These are phyloP conservation scores for Mucuna pruriens DNA, from an alignment of 306 rosid genomes.

Conservation along the genomic window DNA sequence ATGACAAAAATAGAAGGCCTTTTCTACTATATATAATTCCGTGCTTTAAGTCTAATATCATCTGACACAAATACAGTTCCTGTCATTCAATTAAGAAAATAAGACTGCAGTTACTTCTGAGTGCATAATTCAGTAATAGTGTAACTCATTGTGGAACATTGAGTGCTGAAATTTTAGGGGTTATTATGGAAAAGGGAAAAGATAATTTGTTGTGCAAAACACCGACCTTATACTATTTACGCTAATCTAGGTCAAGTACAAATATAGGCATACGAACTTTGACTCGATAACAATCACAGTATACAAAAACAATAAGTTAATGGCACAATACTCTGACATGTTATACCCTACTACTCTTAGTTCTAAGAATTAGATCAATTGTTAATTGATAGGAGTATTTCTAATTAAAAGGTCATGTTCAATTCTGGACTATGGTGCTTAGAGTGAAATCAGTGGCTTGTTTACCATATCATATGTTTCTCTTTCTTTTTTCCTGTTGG, in stretches of 20 bases:
- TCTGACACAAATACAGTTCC: not conserved
- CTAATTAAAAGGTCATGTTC: not conserved
- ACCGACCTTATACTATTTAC: not conserved
- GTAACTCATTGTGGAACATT: not conserved
- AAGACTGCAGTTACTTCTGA: not conserved
- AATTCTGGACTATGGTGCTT: slow-evolving; percentile 21
- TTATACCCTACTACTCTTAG: not conserved
- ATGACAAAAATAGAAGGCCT: not conserved
- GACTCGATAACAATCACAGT: not conserved
- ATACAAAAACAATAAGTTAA: slow-evolving; percentile 20
- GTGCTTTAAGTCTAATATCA: not conserved
- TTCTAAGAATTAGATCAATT: not conserved
- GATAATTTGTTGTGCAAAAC: not conserved
- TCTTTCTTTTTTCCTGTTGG: not conserved
- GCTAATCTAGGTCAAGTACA: slow-evolving; percentile 6
- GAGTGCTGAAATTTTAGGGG: slow-evolving; percentile 10
- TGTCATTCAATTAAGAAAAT: slow-evolving; percentile 3
- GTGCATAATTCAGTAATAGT: not conserved
- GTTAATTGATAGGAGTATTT: slow-evolving; percentile 4
- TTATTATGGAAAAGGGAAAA: not conserved
- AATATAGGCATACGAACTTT: not conserved
- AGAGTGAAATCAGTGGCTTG: not conserved
- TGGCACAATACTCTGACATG: not conserved
- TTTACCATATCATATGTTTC: not conserved
- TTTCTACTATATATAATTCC: not conserved